phyloP scores from a whole-genome alignment of 148 eudicot genomes.

The Silene latifolia region DNA sequence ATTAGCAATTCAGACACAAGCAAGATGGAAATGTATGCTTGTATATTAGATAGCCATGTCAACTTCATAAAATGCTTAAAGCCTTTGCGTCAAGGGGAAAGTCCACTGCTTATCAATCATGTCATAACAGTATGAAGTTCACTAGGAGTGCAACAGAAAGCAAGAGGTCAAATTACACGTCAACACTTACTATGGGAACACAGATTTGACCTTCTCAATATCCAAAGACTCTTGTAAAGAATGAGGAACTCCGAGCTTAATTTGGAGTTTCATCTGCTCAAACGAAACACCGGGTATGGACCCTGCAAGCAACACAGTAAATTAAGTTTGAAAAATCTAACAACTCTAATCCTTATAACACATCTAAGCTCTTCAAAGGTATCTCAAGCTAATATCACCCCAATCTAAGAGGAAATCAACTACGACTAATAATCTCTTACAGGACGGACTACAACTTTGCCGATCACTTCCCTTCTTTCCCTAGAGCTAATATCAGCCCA shows the following conservation, averaged over 20 bases:
- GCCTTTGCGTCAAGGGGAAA: background rate
- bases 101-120: background rate
- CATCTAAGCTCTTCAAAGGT: too few relatives aligned
- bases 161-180: background rate
- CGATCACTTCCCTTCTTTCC: background rate
- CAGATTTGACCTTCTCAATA: constrained; percentile 84
- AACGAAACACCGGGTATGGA: constrained; percentile 89
- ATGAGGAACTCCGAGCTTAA: constrained; percentile 91
- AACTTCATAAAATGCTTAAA: background rate
- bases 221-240: constrained; percentile 67
- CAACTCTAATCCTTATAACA: too few relatives aligned
- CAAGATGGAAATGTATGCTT: background rate
- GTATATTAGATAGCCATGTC: background rate
- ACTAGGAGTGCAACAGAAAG: background rate
- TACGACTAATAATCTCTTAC: background rate
- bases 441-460: background rate
- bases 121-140: background rate
- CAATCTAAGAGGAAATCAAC: background rate
- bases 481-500: background rate
- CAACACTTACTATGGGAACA: constrained; percentile 89
- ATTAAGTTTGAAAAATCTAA: too few relatives aligned
- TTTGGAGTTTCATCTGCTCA: constrained; percentile 87
- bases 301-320: constrained; percentile 44
- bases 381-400: too few relatives aligned
- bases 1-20: background rate